Evolutionary conservation across 2,329 filamentous ascomycete genomes (phyloP).

Genomic region (Fusarium transvaalense): DNA sequence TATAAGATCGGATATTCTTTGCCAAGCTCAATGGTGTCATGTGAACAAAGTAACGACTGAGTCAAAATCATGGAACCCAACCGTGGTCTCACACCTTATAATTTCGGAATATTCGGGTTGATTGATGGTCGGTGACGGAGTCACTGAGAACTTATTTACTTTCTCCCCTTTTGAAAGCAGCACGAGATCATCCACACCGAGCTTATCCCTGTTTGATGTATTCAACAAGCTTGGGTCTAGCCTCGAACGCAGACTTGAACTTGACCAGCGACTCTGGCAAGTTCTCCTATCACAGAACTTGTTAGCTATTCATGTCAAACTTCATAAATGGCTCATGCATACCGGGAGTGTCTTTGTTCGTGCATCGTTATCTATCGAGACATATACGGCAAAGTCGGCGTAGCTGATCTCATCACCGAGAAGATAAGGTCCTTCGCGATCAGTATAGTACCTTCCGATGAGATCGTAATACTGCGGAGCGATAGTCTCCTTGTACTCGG

Average conservation of each 20-base stretch:
- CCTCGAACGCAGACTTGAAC: conserved; percentile 15
- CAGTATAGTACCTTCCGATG: conserved; percentile 49
- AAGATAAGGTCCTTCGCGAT: conserved; percentile 52
- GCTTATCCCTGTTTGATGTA: conserved; percentile 9
- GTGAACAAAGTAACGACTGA: neutral
- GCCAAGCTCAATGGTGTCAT: neutral
- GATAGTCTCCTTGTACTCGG: conserved; percentile 51
- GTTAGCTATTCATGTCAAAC: fast-evolving
- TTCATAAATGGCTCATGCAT: conserved; percentile 33
- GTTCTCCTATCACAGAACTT: neutral
- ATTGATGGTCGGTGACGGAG: neutral
- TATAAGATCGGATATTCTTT: neutral
- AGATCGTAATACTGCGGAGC: conserved; percentile 50
- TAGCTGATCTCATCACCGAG: conserved; percentile 55
- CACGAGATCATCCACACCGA: neutral
- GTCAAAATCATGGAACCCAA: too few species aligned
- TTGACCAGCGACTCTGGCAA: conserved; percentile 8
- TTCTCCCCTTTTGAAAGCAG: neutral
- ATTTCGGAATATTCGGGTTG: too few species aligned
- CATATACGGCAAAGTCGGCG: conserved; percentile 56
- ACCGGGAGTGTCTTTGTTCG: conserved; percentile 52
- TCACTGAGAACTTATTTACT: fast-evolving
- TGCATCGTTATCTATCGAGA: conserved; percentile 55
- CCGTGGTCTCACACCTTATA: too few species aligned
- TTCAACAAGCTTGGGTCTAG: neutral